Conservation (phyloP, 306 rosid species). For the Arachis hypogaea region DNA sequence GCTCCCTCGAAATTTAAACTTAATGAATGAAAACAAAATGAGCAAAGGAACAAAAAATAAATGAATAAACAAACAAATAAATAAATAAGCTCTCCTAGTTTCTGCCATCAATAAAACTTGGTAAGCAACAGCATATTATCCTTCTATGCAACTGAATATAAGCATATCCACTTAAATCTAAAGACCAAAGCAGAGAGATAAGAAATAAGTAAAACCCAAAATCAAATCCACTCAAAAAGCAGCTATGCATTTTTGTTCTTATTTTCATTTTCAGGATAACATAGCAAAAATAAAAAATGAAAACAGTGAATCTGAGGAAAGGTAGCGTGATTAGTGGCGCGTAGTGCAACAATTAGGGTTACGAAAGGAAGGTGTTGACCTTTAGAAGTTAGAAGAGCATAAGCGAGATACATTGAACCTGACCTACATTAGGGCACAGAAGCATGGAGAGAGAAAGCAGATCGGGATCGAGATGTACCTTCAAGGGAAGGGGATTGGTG, state of each 20-base stretch:
- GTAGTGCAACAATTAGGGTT: constrained; percentile 37
- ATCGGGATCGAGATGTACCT: constrained; percentile 67
- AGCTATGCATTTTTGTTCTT: neutral
- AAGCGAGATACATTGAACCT: constrained; percentile 33
- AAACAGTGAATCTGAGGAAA: constrained; percentile 22
- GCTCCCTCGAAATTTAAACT: neutral
- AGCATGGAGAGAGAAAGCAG: constrained; percentile 35
- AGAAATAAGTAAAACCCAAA: constrained; percentile 3
- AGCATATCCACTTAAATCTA: constrained; percentile 21
- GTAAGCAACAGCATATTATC: neutral
- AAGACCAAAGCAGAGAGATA: constrained; percentile 25
- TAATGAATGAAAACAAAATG: too few relatives aligned
- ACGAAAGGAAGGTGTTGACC: constrained; percentile 43
- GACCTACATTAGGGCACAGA: constrained; percentile 28
- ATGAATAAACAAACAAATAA: neutral
- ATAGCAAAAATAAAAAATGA: too few relatives aligned
- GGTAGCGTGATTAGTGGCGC: constrained; percentile 13
- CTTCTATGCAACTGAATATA: constrained; percentile 24
- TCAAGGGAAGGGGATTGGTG: constrained; percentile 66
- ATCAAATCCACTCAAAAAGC: neutral
- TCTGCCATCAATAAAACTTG: neutral
- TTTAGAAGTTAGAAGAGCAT: constrained; percentile 17
- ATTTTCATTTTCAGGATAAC: neutral
- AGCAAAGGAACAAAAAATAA: too few relatives aligned
- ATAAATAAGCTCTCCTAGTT: neutral